Conservation (phyloP, 345 rosid species). For the Syzygium aromaticum region DNA sequence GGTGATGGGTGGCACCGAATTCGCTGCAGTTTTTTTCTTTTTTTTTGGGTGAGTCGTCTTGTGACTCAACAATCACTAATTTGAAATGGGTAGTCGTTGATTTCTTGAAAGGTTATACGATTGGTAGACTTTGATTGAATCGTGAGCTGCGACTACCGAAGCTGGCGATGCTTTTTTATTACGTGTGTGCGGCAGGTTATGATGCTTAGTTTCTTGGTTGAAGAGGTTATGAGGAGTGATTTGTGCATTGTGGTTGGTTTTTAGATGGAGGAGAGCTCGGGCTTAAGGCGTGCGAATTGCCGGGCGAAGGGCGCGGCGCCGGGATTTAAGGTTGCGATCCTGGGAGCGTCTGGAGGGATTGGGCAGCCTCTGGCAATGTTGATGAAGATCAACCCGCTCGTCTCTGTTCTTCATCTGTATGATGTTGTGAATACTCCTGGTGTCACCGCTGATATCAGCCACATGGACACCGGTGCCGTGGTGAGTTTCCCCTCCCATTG, state of each 20-base stretch:
- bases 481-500: constrained; percentile 25
- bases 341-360: constrained; percentile 97
- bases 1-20: not conserved
- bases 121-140: not conserved
- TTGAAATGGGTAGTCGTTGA: not conserved
- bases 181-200: not conserved
- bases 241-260: not conserved
- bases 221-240: not conserved
- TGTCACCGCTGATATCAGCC: constrained; percentile 91
- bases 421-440: constrained; percentile 94
- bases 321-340: constrained; percentile 83
- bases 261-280: constrained; percentile 38
- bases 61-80: not conserved
- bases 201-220: not conserved
- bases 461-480: constrained; percentile 94
- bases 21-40: not conserved
- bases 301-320: constrained; percentile 86
- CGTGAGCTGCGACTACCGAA: not conserved
- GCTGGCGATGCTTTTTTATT: not conserved
- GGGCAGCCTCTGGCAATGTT: constrained; percentile 92
- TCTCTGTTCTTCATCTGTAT: constrained; percentile 86
- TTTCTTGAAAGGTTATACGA: not conserved
- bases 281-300: constrained; percentile 42
- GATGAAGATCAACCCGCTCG: constrained; percentile 96
- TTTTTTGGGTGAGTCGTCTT: not conserved